Conservation (phyloP, 352 stramenopile species). For the Thalassiosira delicatula region DNA sequence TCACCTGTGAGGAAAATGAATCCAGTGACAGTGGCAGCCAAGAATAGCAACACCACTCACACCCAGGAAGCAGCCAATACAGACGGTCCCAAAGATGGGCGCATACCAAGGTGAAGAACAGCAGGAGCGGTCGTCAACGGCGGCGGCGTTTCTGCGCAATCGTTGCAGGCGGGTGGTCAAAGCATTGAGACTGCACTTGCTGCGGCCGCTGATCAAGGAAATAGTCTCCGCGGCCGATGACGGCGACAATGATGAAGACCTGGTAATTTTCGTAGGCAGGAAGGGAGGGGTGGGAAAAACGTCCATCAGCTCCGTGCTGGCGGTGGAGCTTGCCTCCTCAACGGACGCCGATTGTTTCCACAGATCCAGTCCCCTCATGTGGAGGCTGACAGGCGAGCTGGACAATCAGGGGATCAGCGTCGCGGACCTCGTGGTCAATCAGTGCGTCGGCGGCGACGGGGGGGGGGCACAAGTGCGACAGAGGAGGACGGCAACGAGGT, state of each 20-base stretch:
- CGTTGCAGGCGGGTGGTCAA: no score
- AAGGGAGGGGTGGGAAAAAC: conserved; percentile 83
- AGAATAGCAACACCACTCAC: no score
- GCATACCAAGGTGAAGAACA: no score
- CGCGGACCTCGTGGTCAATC: conserved; percentile 80
- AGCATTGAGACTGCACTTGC: no score
- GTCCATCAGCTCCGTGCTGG: conserved; percentile 71
- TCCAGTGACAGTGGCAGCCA: no score
- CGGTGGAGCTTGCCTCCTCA: conserved; percentile 69
- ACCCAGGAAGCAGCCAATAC: no score
- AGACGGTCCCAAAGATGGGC: no score
- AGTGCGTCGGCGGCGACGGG: conserved; percentile 67
- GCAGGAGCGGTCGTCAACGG: no score
- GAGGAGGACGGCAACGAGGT: conserved; percentile 69
- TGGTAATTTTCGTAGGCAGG: conserved; percentile 80
- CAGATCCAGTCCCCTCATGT: conserved; percentile 88
- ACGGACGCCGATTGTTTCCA: conserved; percentile 85
- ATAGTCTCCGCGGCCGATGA: conserved; percentile 6
- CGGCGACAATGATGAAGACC: conserved; percentile 33
- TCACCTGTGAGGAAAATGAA: no score
- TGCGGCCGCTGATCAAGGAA: no score
- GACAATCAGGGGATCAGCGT: conserved; percentile 73
- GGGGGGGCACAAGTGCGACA: no score
- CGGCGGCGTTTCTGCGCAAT: no score
- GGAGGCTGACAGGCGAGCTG: conserved; percentile 81